Percentiles rank a stretch among this genome's conserved stretches.
Conservation (phyloP, 805 yeast genomes). For the Metschnikowia aberdeeniae region DNA sequence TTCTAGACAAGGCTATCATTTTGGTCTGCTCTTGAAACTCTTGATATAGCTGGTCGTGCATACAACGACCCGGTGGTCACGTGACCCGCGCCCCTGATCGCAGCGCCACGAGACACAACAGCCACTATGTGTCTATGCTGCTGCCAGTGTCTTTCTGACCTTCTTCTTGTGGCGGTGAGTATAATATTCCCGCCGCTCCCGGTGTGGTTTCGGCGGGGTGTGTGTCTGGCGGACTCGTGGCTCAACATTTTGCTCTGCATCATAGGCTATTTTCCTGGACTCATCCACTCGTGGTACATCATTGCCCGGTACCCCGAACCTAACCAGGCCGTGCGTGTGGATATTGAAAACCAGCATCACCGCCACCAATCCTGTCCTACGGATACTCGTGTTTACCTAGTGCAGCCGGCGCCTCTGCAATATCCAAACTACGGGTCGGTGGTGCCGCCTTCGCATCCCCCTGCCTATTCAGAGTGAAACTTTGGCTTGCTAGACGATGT, state of each 20-base stretch:
- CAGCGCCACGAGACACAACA: no score
- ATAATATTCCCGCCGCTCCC: slow-evolving; percentile 73
- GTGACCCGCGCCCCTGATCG: no score
- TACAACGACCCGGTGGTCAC: no score
- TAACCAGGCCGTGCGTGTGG: slow-evolving; percentile 17
- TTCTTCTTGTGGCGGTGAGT: slow-evolving; percentile 56
- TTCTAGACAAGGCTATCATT: no score
- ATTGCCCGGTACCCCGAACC: slow-evolving; percentile 42
- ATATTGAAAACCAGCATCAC: slow-evolving; percentile 29
- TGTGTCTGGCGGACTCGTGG: slow-evolving; percentile 50
- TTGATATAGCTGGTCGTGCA: no score
- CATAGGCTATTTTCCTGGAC: slow-evolving; percentile 49
- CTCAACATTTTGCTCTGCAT: slow-evolving; percentile 41
- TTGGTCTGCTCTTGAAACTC: no score
- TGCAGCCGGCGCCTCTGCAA: slow-evolving; percentile 6
- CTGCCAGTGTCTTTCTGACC: slow-evolving; percentile 41
- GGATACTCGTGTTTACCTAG: slow-evolving; percentile 5
- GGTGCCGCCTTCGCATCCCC: neutral
- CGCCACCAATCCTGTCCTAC: slow-evolving; percentile 14
- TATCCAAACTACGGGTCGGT: slow-evolving; percentile 28
- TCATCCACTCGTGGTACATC: slow-evolving; percentile 48
- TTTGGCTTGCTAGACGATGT: neutral
- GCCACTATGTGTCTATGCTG: slow-evolving; percentile 15
- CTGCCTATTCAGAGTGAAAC: neutral
- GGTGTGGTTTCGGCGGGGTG: slow-evolving; percentile 61